phyloP scores from a whole-genome alignment of 345 rosid genomes.

The Linum tenue region DNA sequence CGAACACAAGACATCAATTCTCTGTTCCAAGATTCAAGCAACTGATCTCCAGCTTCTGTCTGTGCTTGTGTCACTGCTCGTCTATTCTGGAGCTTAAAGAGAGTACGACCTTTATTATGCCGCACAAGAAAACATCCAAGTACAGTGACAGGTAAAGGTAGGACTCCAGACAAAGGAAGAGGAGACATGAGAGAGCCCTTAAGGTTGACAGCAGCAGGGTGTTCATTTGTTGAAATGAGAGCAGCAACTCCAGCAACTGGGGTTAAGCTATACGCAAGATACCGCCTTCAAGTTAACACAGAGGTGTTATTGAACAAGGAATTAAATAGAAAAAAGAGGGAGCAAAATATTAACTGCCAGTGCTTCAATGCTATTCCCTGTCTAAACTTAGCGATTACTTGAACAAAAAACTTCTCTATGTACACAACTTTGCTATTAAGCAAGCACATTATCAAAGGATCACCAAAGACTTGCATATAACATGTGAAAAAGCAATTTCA shows the following conservation, averaged over 20 bases:
- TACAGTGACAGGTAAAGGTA: conserved; percentile 63
- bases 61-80: conserved; percentile 31
- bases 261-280: conserved; percentile 79
- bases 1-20: conserved; percentile 84
- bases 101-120: conserved; percentile 74
- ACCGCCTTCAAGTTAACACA: conserved; percentile 38
- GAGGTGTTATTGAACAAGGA: background rate
- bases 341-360: too few species aligned
- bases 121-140: conserved; percentile 81
- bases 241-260: conserved; percentile 97
- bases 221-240: conserved; percentile 68
- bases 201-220: conserved; percentile 43
- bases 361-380: too few species aligned
- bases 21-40: conserved; percentile 89
- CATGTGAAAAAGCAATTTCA: too few species aligned
- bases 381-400: too few species aligned
- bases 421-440: too few species aligned
- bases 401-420: too few species aligned
- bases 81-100: conserved; percentile 56
- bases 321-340: too few species aligned
- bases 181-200: conserved; percentile 70
- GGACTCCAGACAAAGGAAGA: conserved; percentile 63
- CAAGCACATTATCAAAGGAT: too few species aligned
- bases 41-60: conserved; percentile 53
- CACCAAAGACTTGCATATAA: too few species aligned